Evolutionary conservation across 2,329 filamentous ascomycete genomes (phyloP), one percentile per base, ranked within the genome.

Genomic region (Fusarium euwallaceae): DNA sequence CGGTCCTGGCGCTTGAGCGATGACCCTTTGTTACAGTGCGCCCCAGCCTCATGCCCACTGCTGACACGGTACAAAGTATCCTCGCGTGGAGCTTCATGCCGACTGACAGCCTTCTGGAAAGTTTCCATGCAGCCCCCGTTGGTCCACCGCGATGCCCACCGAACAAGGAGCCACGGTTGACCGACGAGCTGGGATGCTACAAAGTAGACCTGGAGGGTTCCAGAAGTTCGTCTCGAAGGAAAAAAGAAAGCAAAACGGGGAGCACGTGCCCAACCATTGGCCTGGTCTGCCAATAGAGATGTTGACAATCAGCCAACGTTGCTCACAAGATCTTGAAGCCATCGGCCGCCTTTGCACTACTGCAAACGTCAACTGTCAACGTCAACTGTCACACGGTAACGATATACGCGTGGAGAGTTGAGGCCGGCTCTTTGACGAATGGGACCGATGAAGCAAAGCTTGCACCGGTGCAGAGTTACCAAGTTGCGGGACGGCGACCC

Each of bases 61-160:
- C 34, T 61, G 56, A 60, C 70, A 76, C 75, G 22, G 70, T 69
- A 64, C 45, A 22, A 70, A 60, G 70, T 69, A 75, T 69, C 65
- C 37, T 65, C 27, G 32, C 36, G 45, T 70, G 66, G 67, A 69
- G 73, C 63, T 65, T 64, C 58, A 48, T 53, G 34, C 63, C 37
- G 55, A 64, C 60, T 78, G 73, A 71, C 71, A 70, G 71, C 62
- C 71, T 80, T 80, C 79, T 80, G 75, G 79, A 80, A 80, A 67
- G 67, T 72, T 80, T 80, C 79, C 59, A 77, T 74, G 64, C 70
- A 75, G 66, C 67, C 64, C 62, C 71, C 70, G 60, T 73, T 59
- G 72, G 66, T 64, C 78, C 76, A 78, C 75, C 56, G 51, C 51
- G 66, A 59, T 65, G 69, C 68, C 70, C 69, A 72, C 74, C 64